phyloP scores from a whole-genome alignment of 371 early-diverging fungal species.

The Circinella umbellata region DNA sequence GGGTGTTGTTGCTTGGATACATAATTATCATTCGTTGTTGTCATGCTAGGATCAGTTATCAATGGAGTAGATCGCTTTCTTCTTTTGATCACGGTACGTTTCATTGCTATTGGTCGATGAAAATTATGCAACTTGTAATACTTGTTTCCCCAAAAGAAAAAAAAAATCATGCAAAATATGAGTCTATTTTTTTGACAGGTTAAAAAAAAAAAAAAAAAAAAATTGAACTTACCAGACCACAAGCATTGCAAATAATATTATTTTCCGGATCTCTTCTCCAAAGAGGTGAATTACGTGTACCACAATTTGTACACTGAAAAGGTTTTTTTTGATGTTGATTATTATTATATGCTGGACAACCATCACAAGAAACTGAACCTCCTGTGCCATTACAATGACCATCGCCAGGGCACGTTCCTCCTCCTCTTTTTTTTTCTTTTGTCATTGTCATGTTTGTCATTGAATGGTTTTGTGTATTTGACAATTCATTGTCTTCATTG shows the following conservation, averaged over 20 bases:
- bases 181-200: too few relatives aligned
- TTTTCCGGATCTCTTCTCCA: slow-evolving; percentile 86
- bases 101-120: slow-evolving; percentile 80
- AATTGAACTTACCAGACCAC: slow-evolving; percentile 67
- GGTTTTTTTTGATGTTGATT: slow-evolving; percentile 64
- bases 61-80: slow-evolving; percentile 62
- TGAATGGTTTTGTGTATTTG: too few relatives aligned
- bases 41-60: neutral
- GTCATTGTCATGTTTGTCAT: too few relatives aligned
- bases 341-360: slow-evolving; percentile 74
- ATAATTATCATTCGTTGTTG: neutral
- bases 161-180: neutral
- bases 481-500: too few relatives aligned
- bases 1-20: neutral
- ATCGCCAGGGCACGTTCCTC: slow-evolving; percentile 76
- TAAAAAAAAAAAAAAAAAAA: too few relatives aligned
- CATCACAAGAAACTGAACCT: slow-evolving; percentile 73
- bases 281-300: slow-evolving; percentile 84
- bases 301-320: slow-evolving; percentile 78
- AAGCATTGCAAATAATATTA: slow-evolving; percentile 85
- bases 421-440: too few relatives aligned
- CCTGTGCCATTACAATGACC: slow-evolving; percentile 84
- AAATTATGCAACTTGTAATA: slow-evolving; percentile 83
- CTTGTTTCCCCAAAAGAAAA: neutral
- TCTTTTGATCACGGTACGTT: slow-evolving; percentile 80